phyloP scores from a whole-genome alignment of 2,329 filamentous ascomycete species.

The Pseudocercospora macadamiae region DNA sequence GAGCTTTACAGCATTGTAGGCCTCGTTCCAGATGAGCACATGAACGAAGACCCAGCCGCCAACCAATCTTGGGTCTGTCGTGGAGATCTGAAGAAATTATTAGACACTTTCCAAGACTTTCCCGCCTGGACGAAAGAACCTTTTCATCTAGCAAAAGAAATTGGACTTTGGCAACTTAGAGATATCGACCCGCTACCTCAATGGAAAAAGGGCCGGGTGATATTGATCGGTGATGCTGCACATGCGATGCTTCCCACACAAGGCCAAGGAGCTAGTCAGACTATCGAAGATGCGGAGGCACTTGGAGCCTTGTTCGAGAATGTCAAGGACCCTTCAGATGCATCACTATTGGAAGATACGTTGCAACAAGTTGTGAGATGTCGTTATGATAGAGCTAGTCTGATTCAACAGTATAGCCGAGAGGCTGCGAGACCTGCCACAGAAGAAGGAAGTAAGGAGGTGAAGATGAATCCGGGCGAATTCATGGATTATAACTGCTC shows the following conservation, averaged over 20 bases:
- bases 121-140: slow-evolving; percentile 45
- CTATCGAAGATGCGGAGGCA: slow-evolving; percentile 48
- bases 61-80: slow-evolving; percentile 46
- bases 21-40: slow-evolving; percentile 49
- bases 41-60: slow-evolving; percentile 42
- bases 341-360: slow-evolving; percentile 29
- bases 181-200: slow-evolving; percentile 46
- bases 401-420: slow-evolving; percentile 50
- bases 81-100: slow-evolving; percentile 42
- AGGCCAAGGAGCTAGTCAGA: slow-evolving; percentile 48
- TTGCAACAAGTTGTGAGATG: slow-evolving; percentile 34
- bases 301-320: slow-evolving; percentile 32
- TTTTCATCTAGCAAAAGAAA: slow-evolving; percentile 38
- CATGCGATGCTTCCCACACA: slow-evolving; percentile 49
- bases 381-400: slow-evolving; percentile 43
- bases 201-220: slow-evolving; percentile 38
- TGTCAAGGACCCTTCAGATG: slow-evolving; percentile 21
- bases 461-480: slow-evolving; percentile 43
- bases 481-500: slow-evolving; percentile 49
- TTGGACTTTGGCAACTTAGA: slow-evolving; percentile 54
- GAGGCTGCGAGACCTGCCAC: slow-evolving; percentile 46
- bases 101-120: slow-evolving; percentile 47
- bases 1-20: slow-evolving; percentile 47
- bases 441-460: slow-evolving; percentile 35
- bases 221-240: too few species aligned